These are phyloP conservation scores for Volutella citrinella DNA, from an alignment of 2,329 filamentous ascomycete genomes.

Conservation along the genomic window DNA sequence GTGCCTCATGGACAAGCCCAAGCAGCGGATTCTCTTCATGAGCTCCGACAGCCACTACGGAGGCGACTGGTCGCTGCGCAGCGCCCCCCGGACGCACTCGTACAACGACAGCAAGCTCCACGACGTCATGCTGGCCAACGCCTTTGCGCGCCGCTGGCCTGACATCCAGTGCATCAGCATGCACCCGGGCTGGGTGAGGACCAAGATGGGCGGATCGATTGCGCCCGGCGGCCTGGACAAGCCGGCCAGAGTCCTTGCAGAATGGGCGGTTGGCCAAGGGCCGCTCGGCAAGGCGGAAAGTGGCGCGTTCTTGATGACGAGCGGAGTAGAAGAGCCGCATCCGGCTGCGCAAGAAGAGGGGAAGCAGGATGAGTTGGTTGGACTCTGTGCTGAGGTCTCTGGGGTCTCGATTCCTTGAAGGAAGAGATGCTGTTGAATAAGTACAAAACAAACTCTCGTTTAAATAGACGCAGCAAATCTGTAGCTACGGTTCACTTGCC, in stretches of 20 bases:
- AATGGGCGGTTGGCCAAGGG: slow-evolving; percentile 14
- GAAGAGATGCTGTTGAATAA: background rate
- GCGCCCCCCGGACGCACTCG: slow-evolving; percentile 13
- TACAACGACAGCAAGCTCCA: slow-evolving; percentile 19
- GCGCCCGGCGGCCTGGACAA: slow-evolving; percentile 9
- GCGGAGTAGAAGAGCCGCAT: slow-evolving; percentile 9
- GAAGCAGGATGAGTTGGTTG: slow-evolving; percentile 16
- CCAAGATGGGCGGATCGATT: slow-evolving; percentile 16
- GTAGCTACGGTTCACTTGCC: no score
- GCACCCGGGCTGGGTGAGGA: slow-evolving; percentile 19
- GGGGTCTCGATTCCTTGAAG: slow-evolving; percentile 6
- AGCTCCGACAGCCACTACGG: slow-evolving; percentile 17
- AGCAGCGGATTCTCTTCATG: slow-evolving; percentile 13
- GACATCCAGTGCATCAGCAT: slow-evolving; percentile 17
- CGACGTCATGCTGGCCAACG: slow-evolving; percentile 18
- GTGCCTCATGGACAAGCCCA: slow-evolving; percentile 14
- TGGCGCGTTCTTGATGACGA: slow-evolving; percentile 14
- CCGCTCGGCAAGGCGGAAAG: slow-evolving; percentile 2
- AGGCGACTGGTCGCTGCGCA: slow-evolving; percentile 13
- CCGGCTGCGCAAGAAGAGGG: slow-evolving; percentile 9
- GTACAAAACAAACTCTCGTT: no score
- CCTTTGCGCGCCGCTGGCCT: slow-evolving; percentile 12
- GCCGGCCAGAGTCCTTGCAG: slow-evolving; percentile 11
- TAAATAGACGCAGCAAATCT: no score
- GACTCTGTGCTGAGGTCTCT: slow-evolving; percentile 12